phyloP scores from a whole-genome alignment of 495 filamentous ascomycete species.

The Evansstolkia leycettana region DNA sequence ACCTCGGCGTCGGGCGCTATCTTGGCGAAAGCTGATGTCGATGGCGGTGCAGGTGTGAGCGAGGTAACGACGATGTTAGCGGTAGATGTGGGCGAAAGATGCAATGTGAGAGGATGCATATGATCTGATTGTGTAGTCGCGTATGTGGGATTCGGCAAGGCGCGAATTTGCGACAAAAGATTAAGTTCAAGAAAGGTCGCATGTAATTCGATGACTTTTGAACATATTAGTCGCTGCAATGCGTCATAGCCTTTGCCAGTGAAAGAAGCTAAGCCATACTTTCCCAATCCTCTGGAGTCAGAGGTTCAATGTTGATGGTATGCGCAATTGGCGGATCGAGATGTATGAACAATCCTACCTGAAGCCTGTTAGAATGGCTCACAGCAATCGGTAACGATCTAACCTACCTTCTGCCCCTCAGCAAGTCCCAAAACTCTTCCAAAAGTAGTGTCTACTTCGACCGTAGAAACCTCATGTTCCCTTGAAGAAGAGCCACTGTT shows the following conservation, averaged over 20 bases:
- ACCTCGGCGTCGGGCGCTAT: conserved; percentile 90
- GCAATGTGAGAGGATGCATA: conserved; percentile 74
- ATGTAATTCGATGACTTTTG: conserved; percentile 84
- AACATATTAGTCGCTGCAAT: conserved; percentile 4
- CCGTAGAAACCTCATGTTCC: conserved; percentile 59
- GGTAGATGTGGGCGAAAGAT: conserved; percentile 90
- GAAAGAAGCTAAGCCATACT: conserved; percentile 37
- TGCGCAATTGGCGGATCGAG: conserved; percentile 81
- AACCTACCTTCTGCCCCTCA: conserved; percentile 73
- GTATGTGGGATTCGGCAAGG: conserved; percentile 73
- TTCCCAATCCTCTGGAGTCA: conserved; percentile 94
- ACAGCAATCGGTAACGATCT: conserved; percentile 9
- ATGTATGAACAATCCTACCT: conserved; percentile 62
- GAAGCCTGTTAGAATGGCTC: conserved; percentile 13
- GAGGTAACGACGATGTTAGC: conserved; percentile 81
- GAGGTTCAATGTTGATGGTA: conserved; percentile 89
- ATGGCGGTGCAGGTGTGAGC: conserved; percentile 56
- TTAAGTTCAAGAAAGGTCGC: conserved; percentile 91
- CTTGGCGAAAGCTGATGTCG: conserved; percentile 71
- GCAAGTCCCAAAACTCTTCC: conserved; percentile 66
- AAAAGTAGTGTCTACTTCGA: conserved; percentile 87
- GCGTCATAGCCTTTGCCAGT: not conserved
- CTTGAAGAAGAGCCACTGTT: conserved; percentile 41
- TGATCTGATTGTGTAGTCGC: conserved; percentile 32
- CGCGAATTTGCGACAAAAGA: conserved; percentile 83